Conservation (phyloP, 345 rosid genomes). For the Salix arbutifolia region DNA sequence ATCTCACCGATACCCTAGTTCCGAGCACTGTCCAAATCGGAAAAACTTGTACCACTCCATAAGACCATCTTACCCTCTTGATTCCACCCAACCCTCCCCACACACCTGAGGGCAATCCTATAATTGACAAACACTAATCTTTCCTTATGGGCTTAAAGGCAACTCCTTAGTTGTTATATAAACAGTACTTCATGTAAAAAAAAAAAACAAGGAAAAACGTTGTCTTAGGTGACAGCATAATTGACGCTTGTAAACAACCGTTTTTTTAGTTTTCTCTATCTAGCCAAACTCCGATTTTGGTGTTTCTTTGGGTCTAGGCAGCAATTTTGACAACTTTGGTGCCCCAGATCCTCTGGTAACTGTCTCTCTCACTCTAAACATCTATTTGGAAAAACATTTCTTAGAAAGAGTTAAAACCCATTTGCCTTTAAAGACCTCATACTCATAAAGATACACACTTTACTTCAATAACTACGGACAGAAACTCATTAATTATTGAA, state of each 20-base stretch:
- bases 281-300: slow-evolving; percentile 15
- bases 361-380: not conserved
- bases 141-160: not conserved
- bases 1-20: not conserved
- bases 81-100: not conserved
- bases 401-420: not conserved
- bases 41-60: too few relatives aligned
- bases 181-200: slow-evolving; percentile 6
- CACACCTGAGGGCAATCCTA: not conserved
- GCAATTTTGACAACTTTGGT: not conserved
- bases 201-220: not conserved
- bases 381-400: not conserved
- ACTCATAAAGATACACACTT: not conserved
- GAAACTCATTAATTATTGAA: not conserved
- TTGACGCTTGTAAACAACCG: not conserved
- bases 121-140: not conserved
- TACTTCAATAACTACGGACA: not conserved
- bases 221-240: not conserved
- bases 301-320: slow-evolving; percentile 3
- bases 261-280: not conserved
- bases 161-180: not conserved
- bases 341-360: slow-evolving; percentile 29
- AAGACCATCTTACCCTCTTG: not conserved
- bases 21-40: not conserved
- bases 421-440: slow-evolving; percentile 28